Evolutionary conservation across 129 eudicot species (phyloP), one percentile per base, ranked within the genome.

Genomic region (Escallonia rubra): DNA sequence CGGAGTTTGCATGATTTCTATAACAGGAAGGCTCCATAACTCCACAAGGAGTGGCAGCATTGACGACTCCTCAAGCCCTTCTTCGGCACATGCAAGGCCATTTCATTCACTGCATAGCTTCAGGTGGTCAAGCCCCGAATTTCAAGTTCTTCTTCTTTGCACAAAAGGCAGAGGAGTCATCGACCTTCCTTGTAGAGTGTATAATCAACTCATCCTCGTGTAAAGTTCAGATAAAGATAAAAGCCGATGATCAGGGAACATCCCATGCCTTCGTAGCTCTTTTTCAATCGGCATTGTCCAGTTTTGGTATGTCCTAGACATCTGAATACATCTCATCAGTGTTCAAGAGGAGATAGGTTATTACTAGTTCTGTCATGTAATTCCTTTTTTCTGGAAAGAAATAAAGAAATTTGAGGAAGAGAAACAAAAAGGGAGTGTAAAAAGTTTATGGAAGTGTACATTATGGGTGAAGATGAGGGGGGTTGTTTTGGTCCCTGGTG

Each of bases 111-210:
- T 92, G 96, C 74, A 89, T 92, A 15, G 98, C 98, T 14, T 92
- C 98, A 8, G 98, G 98, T 0, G 98, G 98, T 68, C 96, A 92
- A 67, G 57, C 96, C 57, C 96, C 95, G 2, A 92, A 80, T 72
- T 92, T 92, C 78, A 92, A 92, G 86, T 84, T 89, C 76, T 92
- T 89, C 85, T 92, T 92, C 87, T 86, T 81, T 59, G 98, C 96
- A 50, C 96, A 92, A 59, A 89, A 89, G 66, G 87, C 84, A 67
- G 85, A 82, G 40, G 88, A 68, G 16, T 65, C 85, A 2, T 84
- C 95, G 43, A 81, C 75, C 67, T 92, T 81, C 69, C 84, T 92
- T 5, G 86, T 89, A 11, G 98, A 92, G 79, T 92, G 98, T 72
- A 49, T 92, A 56, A 78, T 92, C 65, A 89, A 86, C 78, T 84